Base-by-base conservation (phyloP, 805 yeast genomes). In the Lachancea quebecensis region DNA sequence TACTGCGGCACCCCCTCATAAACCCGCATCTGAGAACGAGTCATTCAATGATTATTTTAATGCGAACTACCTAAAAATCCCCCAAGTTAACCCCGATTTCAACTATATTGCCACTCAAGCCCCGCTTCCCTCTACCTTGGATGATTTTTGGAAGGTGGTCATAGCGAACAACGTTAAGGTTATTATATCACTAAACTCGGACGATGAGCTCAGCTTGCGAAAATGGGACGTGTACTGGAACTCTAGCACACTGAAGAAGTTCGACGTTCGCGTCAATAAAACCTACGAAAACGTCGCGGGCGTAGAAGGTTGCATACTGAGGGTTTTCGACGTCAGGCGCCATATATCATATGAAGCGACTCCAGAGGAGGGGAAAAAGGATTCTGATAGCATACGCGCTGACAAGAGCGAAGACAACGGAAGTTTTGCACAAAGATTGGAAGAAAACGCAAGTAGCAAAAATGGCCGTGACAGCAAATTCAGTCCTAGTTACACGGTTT, bases 191-290 rank as follows among this genome's bases (percentile, higher is more conserved):
- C 70, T 88, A 48, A 84, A 95, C 7, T 81, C 82, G 10, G 81
- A 85, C 47, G 69, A 69, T 49, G 97, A 91, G 59, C 77, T 83
- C 50, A 79, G 82, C 2, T 73, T 82, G 47, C 81, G 76, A 50
- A 90, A 91, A 65, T 90, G 97, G 69, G 81, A 81, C 38, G 74
- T 88, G 17, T 91, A 79, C 64, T 93, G 98, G 98, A 67, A 71
- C 16, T 62, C 78, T 5, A 81, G 82, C 2, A 48, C 61, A 2
- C 49, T 46, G 25, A 47, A 48, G 31, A 57, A 55, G 27, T 58
- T 56, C 44, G 50, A 15, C 53, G 62, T 37, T 72, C 78, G 69
- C 45, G 57, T 65, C 5, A 41, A 60, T 1, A 55, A 62, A 10
- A 60, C 63, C 3, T 56, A 54, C 37, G 59, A 62, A 7, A 49